phyloP scores from a whole-genome alignment of 106 monocot genomes.

The Narthecium ossifragum region DNA sequence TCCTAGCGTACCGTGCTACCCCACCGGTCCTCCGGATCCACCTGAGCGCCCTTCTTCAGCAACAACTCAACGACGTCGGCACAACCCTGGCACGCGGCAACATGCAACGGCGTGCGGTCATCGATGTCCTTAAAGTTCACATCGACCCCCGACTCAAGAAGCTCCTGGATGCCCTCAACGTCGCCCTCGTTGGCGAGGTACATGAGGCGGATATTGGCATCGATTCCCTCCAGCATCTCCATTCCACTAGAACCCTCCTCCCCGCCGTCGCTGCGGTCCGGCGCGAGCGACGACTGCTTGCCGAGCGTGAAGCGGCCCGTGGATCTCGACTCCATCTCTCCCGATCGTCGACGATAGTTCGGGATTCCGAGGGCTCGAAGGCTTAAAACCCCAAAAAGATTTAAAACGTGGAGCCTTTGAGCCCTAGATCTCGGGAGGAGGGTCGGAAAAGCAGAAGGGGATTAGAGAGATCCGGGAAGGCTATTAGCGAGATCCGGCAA shows the following conservation, averaged over 20 bases:
- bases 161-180: constrained; percentile 57
- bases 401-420: no score
- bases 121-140: constrained; percentile 68
- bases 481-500: no score
- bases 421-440: background rate
- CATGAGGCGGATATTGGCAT: constrained; percentile 59
- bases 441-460: background rate
- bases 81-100: constrained; percentile 81
- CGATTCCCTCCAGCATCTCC: constrained; percentile 16
- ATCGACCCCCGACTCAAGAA: constrained; percentile 50
- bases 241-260: background rate
- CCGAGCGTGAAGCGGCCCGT: constrained; percentile 47
- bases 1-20: constrained; percentile 66
- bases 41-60: constrained; percentile 48
- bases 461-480: background rate
- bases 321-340: constrained; percentile 39
- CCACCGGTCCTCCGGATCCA: constrained; percentile 71
- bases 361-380: background rate
- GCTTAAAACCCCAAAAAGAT: no score
- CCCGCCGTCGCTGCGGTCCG: constrained; percentile 16
- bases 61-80: constrained; percentile 54
- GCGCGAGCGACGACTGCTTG: constrained; percentile 70
- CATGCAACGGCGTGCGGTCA: constrained; percentile 78
- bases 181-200: constrained; percentile 76
- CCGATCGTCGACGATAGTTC: no score